Conservation (phyloP, 169 alveolate genomes). For the Plasmodium malariae region DNA sequence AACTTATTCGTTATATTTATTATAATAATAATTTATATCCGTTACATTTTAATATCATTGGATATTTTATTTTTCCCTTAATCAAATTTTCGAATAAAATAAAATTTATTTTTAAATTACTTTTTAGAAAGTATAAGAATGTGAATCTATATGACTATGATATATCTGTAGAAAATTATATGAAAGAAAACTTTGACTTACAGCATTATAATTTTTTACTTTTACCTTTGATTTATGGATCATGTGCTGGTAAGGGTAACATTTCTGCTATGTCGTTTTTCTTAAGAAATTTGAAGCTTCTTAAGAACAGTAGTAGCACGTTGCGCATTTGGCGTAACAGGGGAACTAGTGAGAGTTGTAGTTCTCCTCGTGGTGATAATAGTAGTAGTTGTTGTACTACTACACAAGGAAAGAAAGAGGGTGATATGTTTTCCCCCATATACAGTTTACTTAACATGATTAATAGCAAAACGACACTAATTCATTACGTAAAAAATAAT, state of each 20-base stretch:
- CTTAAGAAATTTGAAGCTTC: slow-evolving; percentile 39
- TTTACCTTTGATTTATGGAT: slow-evolving; percentile 52
- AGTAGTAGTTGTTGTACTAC: too few relatives aligned
- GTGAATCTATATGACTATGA: slow-evolving; percentile 22
- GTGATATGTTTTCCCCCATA: background rate
- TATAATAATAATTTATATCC: slow-evolving; percentile 16
- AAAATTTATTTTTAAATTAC: slow-evolving; percentile 31
- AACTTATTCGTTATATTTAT: slow-evolving; percentile 16
- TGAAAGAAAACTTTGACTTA: slow-evolving; percentile 43
- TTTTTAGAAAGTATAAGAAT: slow-evolving; percentile 20
- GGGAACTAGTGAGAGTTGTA: background rate
- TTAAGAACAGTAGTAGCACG: slow-evolving; percentile 1
- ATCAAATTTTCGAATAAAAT: slow-evolving; percentile 29
- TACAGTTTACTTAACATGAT: background rate
- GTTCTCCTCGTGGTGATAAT: background rate
- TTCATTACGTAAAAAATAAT: background rate
- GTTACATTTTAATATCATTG: slow-evolving; percentile 3
- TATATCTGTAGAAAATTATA: slow-evolving; percentile 27
- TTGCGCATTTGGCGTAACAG: slow-evolving; percentile 19
- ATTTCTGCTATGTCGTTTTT: slow-evolving; percentile 66
- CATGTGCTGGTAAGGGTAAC: slow-evolving; percentile 41
- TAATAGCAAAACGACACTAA: background rate
- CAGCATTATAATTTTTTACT: slow-evolving; percentile 42
- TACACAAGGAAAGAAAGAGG: too few relatives aligned
- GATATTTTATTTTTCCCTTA: slow-evolving; percentile 42